These are phyloP conservation scores for Arthrobotrys sphaeroides DNA, from an alignment of 2,329 filamentous ascomycete species.

Conservation along the genomic window DNA sequence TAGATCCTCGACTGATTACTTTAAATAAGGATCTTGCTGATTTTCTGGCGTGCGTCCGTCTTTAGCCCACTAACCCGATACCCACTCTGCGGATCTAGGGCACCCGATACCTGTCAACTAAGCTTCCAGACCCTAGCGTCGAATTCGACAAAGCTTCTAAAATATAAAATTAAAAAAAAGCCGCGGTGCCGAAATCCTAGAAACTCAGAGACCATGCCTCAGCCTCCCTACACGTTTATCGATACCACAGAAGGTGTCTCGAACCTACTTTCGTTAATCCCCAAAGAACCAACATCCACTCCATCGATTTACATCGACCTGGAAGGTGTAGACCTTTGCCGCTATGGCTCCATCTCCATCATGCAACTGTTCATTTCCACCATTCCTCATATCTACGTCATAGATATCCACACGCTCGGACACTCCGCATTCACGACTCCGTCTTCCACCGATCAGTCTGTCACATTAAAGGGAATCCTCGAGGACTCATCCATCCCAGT, in stretches of 20 bases:
- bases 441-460: background rate
- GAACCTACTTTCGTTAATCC: background rate
- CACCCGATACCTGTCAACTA: background rate
- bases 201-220: background rate
- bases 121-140: background rate
- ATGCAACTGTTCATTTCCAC: background rate
- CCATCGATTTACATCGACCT: conserved; percentile 11
- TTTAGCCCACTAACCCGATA: background rate
- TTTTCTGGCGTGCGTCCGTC: background rate
- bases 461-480: background rate
- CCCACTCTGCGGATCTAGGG: no score
- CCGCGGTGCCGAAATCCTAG: no score
- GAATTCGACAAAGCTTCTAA: background rate
- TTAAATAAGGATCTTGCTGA: background rate
- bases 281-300: background rate
- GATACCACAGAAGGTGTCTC: background rate
- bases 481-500: background rate
- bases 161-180: no score
- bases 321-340: conserved; percentile 5
- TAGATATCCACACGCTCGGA: background rate
- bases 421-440: background rate
- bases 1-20: background rate
- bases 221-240: background rate
- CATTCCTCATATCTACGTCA: background rate
- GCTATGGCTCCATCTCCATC: background rate